Evolutionary conservation across 2,329 filamentous ascomycete genomes (phyloP), one percentile per base, ranked within the genome.

Genomic region (Fusarium hostae): DNA sequence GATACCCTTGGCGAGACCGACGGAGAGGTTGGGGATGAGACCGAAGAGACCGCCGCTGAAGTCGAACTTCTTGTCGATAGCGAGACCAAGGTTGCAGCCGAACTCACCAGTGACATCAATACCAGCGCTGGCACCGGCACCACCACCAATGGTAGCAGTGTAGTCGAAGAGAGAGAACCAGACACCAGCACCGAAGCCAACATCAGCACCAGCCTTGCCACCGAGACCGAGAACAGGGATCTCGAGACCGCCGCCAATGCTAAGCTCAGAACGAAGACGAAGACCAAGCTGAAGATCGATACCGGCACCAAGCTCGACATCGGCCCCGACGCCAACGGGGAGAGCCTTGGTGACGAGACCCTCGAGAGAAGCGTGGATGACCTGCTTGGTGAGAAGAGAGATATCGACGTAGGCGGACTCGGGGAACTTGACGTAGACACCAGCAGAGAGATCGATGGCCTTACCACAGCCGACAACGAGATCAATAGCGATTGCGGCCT

Each of bases 131-230:
- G 75, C 74, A 12, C 78, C 79, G 37, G 75, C 75, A 11, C 78
- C 79, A 30, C 74, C 76, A 52, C 81, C 81, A 65, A 85, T 80
- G 57, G 79, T 76, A 66, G 81, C 80, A 61, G 84, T 81, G 76
- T 88, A 87, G 72, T 89, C 84, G 18, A 87, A 82, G 11, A 90
- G 76, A 78, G 89, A 85, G 64, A 84, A 84, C 75, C 82, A 88
- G 47, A 88, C 78, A 59, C 80, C 81, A 22, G 84, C 73, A 66
- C 83, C 82, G 34, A 71, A 71, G 24, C 68, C 68, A 44, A 84
- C 79, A 37, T 82, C 83, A n/a, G 63, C 80, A 30, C 81, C 83
- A 24, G 45, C 62, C 13, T n/a, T 43, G 45, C 84, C 80, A 39
- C 80, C 79, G 9, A 83, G 63, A 26, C 74, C 71, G 16, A 77